Conservation (phyloP, 306 rosid species). For the Pterocarpus santalinus region DNA sequence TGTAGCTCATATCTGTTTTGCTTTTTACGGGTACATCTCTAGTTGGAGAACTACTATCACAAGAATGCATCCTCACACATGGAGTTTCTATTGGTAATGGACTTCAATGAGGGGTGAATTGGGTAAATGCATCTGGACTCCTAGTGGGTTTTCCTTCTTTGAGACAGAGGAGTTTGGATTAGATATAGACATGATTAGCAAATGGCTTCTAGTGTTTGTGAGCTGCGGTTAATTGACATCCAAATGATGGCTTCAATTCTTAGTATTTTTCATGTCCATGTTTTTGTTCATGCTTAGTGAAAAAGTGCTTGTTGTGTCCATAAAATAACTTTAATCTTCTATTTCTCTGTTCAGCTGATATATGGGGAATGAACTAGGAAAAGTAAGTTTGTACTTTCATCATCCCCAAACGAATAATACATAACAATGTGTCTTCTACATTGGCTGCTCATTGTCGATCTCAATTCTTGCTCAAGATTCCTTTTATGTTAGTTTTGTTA, state of each 20-base stretch:
- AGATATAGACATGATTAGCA: constrained; percentile 27
- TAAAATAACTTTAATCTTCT: constrained; percentile 27
- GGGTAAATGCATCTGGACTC: constrained; percentile 8
- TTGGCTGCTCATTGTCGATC: neutral
- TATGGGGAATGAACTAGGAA: constrained; percentile 14
- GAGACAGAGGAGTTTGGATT: neutral
- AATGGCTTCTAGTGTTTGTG: constrained; percentile 27
- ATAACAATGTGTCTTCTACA: constrained; percentile 8
- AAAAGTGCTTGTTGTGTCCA: constrained; percentile 1
- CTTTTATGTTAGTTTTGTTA: constrained; percentile 10
- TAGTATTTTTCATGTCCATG: constrained; percentile 8
- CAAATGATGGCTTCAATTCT: constrained; percentile 30
- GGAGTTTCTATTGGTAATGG: constrained; percentile 27
- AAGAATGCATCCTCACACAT: neutral
- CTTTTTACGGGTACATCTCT: neutral
- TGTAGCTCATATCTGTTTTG: constrained; percentile 29
- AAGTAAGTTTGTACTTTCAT: constrained; percentile 18
- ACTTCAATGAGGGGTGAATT: constrained; percentile 34
- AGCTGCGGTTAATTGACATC: constrained; percentile 22
- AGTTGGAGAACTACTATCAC: constrained; percentile 23
- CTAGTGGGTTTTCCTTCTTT: constrained; percentile 26
- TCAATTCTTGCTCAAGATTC: neutral
- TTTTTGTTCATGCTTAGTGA: constrained; percentile 5
- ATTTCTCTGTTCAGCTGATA: constrained; percentile 21
- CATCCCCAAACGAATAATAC: neutral